These are phyloP conservation scores for Cryptococcus sp. DNA, from an alignment of 1,284 basidiomycete species.

Conservation along the genomic window DNA sequence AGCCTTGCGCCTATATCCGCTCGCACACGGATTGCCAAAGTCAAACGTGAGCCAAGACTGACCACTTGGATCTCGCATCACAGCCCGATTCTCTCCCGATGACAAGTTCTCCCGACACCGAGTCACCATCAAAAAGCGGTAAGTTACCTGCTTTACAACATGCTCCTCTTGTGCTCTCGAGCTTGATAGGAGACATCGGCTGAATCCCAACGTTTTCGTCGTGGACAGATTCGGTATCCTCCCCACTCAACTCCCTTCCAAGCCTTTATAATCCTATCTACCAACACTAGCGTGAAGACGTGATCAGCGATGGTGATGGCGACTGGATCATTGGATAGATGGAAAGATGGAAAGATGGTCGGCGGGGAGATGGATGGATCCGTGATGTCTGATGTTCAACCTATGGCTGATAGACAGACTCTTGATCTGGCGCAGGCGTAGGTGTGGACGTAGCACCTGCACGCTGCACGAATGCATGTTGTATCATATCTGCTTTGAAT, in stretches of 20 bases:
- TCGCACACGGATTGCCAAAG: neutral
- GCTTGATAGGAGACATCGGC: neutral
- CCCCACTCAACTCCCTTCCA: slow-evolving; percentile 82
- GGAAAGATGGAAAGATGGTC: neutral
- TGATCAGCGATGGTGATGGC: too few relatives aligned
- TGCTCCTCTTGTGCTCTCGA: neutral
- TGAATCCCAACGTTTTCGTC: neutral
- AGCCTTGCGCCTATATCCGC: neutral
- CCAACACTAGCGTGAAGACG: too few relatives aligned
- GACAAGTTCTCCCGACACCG: slow-evolving; percentile 97
- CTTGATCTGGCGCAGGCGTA: too few relatives aligned
- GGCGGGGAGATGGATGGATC: neutral
- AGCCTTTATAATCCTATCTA: slow-evolving; percentile 66
- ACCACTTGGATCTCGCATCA: neutral
- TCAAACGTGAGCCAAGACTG: neutral
- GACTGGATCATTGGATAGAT: too few relatives aligned
- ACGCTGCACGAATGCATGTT: slow-evolving; percentile 5
- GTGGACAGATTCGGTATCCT: slow-evolving; percentile 67
- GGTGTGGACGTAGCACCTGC: neutral
- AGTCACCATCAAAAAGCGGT: slow-evolving; percentile 91
- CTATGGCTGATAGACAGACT: neutral
- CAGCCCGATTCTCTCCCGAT: slow-evolving; percentile 93
- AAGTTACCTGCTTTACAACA: slow-evolving; percentile 31
- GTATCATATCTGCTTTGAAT: slow-evolving; percentile 2
- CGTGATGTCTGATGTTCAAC: neutral